These are phyloP conservation scores for Monoraphidium neglectum DNA, from an alignment of 139 green algal species.

Conservation along the genomic window DNA sequence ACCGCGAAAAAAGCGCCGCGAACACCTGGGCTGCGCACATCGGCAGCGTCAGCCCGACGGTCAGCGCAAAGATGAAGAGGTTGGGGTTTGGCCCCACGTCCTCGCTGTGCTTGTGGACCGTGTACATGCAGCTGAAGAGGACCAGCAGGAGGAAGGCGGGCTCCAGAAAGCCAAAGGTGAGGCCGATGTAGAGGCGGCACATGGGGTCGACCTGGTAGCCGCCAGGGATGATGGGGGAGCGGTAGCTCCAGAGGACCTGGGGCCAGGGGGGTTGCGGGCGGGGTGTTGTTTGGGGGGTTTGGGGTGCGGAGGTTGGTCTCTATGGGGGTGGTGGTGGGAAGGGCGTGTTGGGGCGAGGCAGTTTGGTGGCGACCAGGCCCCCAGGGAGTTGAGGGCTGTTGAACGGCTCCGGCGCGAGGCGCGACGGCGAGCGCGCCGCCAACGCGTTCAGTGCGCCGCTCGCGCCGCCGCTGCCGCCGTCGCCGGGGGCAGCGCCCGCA, in stretches of 20 bases:
- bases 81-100: slow-evolving; percentile 27
- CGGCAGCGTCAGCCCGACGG: slow-evolving; percentile 47
- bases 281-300: too few species aligned
- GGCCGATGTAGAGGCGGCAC: slow-evolving; percentile 46
- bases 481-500: too few species aligned
- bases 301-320: too few species aligned
- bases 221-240: slow-evolving; percentile 10
- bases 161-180: slow-evolving; percentile 52
- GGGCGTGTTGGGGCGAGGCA: too few species aligned
- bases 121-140: slow-evolving; percentile 57
- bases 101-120: slow-evolving; percentile 34
- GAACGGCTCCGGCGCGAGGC: too few species aligned
- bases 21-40: slow-evolving; percentile 45
- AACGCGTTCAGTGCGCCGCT: too few species aligned
- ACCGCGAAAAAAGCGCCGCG: slow-evolving; percentile 48
- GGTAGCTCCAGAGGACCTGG: slow-evolving; percentile 47
- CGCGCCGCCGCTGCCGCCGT: too few species aligned
- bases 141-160: slow-evolving; percentile 48
- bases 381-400: too few species aligned
- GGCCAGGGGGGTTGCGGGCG: too few species aligned
- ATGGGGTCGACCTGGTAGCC: slow-evolving; percentile 25
- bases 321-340: too few species aligned
- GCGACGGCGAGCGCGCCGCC: too few species aligned
- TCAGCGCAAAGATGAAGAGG: slow-evolving; percentile 51
- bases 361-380: too few species aligned